phyloP scores from a whole-genome alignment of 2,329 filamentous ascomycete species.

The Fusarium equiseti region DNA sequence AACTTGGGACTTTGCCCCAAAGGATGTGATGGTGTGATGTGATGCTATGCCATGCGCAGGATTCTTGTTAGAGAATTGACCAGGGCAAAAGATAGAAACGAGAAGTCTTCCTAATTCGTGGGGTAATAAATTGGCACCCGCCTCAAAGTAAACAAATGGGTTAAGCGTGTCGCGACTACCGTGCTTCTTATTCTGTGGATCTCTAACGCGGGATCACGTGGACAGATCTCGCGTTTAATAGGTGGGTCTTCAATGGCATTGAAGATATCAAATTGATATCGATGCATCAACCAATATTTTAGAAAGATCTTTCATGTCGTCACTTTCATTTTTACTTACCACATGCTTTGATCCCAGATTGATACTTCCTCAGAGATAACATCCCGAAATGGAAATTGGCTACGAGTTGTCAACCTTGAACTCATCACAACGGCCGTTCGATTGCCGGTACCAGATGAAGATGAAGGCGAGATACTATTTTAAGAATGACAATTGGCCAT shows the following conservation, averaged over 20 bases:
- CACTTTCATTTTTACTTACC: background rate
- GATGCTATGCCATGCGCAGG: slow-evolving; percentile 39
- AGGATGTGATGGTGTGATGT: slow-evolving; percentile 42
- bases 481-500: background rate
- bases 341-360: background rate
- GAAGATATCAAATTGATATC: background rate
- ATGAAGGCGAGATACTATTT: background rate
- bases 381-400: background rate
- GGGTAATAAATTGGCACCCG: slow-evolving; percentile 40
- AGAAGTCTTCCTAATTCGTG: slow-evolving; percentile 26
- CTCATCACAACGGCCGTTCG: background rate
- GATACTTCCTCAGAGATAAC: background rate
- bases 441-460: background rate
- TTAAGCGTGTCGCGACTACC: slow-evolving; percentile 40
- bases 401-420: background rate
- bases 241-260: slow-evolving; percentile 1
- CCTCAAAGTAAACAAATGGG: slow-evolving; percentile 45
- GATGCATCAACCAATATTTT: background rate
- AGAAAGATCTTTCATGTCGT: background rate
- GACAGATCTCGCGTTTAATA: background rate
- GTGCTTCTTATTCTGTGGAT: slow-evolving; percentile 5
- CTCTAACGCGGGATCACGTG: slow-evolving; percentile 43
- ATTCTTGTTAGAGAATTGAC: slow-evolving; percentile 45
- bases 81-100: slow-evolving; percentile 26
- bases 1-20: slow-evolving; percentile 30